These are phyloP conservation scores for Didymella segeticola DNA, from an alignment of 2,329 filamentous ascomycete genomes.

Conservation along the genomic window DNA sequence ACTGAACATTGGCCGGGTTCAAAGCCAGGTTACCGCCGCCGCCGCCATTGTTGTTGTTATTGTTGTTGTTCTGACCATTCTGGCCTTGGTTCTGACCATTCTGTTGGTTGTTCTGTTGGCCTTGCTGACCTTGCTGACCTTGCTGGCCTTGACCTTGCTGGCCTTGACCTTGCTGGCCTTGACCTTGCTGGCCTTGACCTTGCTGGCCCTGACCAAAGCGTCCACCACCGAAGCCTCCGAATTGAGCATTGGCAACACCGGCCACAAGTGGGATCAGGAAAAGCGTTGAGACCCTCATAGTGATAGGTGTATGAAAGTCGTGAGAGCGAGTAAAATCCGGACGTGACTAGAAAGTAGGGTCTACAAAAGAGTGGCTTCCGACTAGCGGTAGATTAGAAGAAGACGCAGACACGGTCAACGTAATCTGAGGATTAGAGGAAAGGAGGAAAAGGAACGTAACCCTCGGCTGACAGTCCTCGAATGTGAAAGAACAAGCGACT, in stretches of 20 bases:
- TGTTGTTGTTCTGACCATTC: slow-evolving; percentile 20
- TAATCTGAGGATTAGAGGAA: slow-evolving; percentile 49
- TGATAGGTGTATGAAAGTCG: slow-evolving; percentile 18
- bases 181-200: slow-evolving; percentile 17
- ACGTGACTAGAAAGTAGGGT: slow-evolving; percentile 26
- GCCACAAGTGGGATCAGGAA: slow-evolving; percentile 44
- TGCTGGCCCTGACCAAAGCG: slow-evolving; percentile 11
- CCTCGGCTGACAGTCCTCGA: slow-evolving; percentile 43
- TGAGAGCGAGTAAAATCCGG: slow-evolving; percentile 4
- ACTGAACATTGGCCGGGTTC: slow-evolving; percentile 52
- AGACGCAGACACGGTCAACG: slow-evolving; percentile 52
- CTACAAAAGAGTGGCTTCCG: slow-evolving; percentile 47
- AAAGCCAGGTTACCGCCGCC: slow-evolving; percentile 37
- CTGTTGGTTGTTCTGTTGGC: background rate
- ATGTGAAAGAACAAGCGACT: slow-evolving; percentile 38
- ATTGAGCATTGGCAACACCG: slow-evolving; percentile 45
- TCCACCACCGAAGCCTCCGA: slow-evolving; percentile 19
- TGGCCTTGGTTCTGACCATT: slow-evolving; percentile 11
- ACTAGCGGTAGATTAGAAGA: slow-evolving; percentile 49
- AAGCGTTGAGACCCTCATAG: slow-evolving; percentile 47
- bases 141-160: slow-evolving; percentile 22
- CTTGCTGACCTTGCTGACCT: background rate
- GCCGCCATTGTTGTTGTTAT: slow-evolving; percentile 22
- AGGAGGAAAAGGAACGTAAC: slow-evolving; percentile 51
- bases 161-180: slow-evolving; percentile 23